Percentiles rank a stretch among this genome's conserved stretches.
Conservation (phyloP, 768 basidiomycete genomes). For the Punctularia strigosozonata region DNA sequence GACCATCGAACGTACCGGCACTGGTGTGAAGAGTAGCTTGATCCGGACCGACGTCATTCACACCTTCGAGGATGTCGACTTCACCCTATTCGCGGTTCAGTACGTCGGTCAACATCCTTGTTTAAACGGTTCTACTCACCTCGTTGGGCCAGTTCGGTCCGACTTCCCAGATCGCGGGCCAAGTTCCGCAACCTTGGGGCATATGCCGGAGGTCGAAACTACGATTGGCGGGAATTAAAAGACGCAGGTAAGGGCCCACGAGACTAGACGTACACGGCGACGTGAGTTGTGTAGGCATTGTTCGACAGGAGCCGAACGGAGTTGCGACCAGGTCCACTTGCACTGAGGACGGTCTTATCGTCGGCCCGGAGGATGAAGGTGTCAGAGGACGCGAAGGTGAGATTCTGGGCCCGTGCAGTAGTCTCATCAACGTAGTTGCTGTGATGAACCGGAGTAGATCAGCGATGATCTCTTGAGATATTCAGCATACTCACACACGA, state of each 20-base stretch:
- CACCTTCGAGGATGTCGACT: slow-evolving; percentile 44
- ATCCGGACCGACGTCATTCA: slow-evolving; percentile 43
- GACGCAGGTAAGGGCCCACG: slow-evolving; percentile 5
- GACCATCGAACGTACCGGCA: slow-evolving; percentile 21
- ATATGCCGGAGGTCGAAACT: slow-evolving; percentile 44
- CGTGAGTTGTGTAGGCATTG: slow-evolving; percentile 38
- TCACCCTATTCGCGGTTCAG: slow-evolving; percentile 29
- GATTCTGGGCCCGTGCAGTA: slow-evolving; percentile 39
- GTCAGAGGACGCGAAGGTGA: slow-evolving; percentile 43
- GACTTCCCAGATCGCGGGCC: slow-evolving; percentile 51
- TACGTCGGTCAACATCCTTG: slow-evolving; percentile 1
- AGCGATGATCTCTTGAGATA: neutral
- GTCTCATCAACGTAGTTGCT: slow-evolving; percentile 33
- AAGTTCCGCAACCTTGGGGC: slow-evolving; percentile 45
- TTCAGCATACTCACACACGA: slow-evolving; percentile 39
- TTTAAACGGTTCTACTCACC: slow-evolving; percentile 18
- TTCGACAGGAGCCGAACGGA: slow-evolving; percentile 45
- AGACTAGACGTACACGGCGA: slow-evolving; percentile 34
- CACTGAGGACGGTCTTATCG: slow-evolving; percentile 29
- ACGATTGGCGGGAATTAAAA: slow-evolving; percentile 3
- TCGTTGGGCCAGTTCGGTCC: slow-evolving; percentile 38
- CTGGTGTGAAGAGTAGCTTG: slow-evolving; percentile 46
- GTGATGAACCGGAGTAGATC: neutral
- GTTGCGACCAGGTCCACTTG: slow-evolving; percentile 43
- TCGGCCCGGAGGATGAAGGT: slow-evolving; percentile 48